Evolutionary conservation across 2,329 filamentous ascomycete species (phyloP).

Genomic region (Ilyonectria robusta): DNA sequence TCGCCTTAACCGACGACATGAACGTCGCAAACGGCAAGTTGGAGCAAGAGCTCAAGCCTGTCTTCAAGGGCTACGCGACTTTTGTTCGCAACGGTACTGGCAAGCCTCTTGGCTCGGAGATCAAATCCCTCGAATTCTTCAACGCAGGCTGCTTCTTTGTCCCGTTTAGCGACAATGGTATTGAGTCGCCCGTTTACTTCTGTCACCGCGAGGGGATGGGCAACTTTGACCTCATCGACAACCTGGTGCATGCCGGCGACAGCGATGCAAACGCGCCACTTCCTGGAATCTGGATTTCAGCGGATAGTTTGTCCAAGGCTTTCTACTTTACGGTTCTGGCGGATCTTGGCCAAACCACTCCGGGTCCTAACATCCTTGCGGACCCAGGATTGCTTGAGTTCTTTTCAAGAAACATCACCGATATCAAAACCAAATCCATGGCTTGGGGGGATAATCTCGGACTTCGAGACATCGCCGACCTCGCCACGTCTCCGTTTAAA

Average conservation of each 20-base stretch:
- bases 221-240: too few species aligned
- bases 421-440: background rate
- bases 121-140: background rate
- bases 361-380: conserved; percentile 4
- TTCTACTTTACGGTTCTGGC: conserved; percentile 7
- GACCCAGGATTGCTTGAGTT: conserved; percentile 2
- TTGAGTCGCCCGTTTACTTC: too few species aligned
- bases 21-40: too few species aligned
- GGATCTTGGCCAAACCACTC: conserved; percentile 9
- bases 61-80: background rate
- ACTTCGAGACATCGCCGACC: too few species aligned
- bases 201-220: too few species aligned
- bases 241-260: too few species aligned
- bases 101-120: background rate
- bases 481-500: too few species aligned
- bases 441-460: background rate
- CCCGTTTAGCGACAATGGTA: too few species aligned
- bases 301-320: background rate
- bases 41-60: too few species aligned
- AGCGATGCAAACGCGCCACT: background rate
- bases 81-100: background rate
- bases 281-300: conserved; percentile 1
- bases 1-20: too few species aligned
- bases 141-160: background rate
- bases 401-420: conserved; percentile 2